These are phyloP conservation scores for Chlamydomonas sphaeroides DNA, from an alignment of 139 green algal genomes.

Conservation along the genomic window DNA sequence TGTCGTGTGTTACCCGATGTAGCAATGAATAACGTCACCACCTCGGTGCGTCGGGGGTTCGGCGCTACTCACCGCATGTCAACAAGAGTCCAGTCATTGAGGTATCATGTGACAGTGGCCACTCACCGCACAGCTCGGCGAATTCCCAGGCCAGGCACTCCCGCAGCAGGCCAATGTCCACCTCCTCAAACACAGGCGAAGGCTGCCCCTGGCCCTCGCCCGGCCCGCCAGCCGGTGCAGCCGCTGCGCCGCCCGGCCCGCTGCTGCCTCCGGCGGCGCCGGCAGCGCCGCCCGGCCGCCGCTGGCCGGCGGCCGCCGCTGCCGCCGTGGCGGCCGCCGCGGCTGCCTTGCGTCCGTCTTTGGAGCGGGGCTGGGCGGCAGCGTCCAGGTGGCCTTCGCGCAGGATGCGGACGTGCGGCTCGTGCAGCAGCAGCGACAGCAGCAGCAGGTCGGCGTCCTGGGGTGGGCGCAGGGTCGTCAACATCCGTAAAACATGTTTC, in stretches of 20 bases:
- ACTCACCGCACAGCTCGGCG: constrained; percentile 54
- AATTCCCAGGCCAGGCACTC: constrained; percentile 88
- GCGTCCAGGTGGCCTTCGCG: constrained; percentile 63
- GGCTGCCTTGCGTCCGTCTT: background rate
- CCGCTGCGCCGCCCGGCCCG: background rate
- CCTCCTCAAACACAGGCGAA: constrained; percentile 43
- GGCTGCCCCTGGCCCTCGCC: background rate
- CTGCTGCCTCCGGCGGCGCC: background rate
- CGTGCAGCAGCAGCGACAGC: constrained; percentile 87
- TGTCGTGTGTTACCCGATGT: background rate
- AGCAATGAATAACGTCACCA: too few species aligned
- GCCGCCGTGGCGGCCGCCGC: background rate
- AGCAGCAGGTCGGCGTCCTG: constrained; percentile 94
- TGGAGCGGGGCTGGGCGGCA: background rate
- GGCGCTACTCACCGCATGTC: too few species aligned
- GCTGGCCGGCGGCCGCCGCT: background rate
- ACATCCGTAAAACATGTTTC: too few species aligned
- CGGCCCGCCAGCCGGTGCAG: too few species aligned
- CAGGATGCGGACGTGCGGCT: constrained; percentile 89
- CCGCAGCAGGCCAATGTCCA: constrained; percentile 75
- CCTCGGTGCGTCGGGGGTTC: too few species aligned
- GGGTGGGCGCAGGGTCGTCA: background rate
- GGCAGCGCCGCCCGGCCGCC: background rate
- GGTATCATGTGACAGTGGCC: too few species aligned
- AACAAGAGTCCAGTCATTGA: too few species aligned